phyloP scores from a whole-genome alignment of 2,329 filamentous ascomycete genomes.

The Mycosphaerella arachidis region DNA sequence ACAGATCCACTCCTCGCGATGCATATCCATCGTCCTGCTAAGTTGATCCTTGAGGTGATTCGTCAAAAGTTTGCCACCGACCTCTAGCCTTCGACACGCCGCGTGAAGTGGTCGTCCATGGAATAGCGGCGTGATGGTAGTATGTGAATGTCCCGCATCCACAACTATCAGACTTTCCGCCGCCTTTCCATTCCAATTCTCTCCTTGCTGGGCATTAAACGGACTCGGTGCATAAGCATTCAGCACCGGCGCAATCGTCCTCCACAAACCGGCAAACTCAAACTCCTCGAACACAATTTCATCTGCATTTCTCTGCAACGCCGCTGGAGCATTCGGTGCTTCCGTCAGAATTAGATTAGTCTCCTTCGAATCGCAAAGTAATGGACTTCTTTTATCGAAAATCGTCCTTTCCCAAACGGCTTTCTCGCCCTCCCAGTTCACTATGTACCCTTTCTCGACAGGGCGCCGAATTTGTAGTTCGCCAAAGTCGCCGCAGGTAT shows the following conservation, averaged over 20 bases:
- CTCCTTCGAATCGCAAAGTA: slow-evolving; percentile 66
- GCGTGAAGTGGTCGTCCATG: slow-evolving; percentile 74
- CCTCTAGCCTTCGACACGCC: slow-evolving; percentile 76
- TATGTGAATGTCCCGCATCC: slow-evolving; percentile 90
- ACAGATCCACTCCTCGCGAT: slow-evolving; percentile 87
- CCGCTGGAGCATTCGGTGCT: slow-evolving; percentile 74
- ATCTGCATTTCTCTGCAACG: slow-evolving; percentile 83
- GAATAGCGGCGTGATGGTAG: slow-evolving; percentile 81
- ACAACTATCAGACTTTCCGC: slow-evolving; percentile 67
- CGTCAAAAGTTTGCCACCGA: slow-evolving; percentile 88
- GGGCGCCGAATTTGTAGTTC: slow-evolving; percentile 83
- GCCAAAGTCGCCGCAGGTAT: slow-evolving; percentile 79
- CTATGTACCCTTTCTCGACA: slow-evolving; percentile 89
- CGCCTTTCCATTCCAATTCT: background rate
- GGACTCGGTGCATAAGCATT: slow-evolving; percentile 28
- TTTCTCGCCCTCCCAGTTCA: slow-evolving; percentile 94
- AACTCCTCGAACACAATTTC: slow-evolving; percentile 98
- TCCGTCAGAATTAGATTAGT: slow-evolving; percentile 84
- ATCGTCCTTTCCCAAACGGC: slow-evolving; percentile 93
- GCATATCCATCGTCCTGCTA: slow-evolving; percentile 91
- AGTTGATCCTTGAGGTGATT: slow-evolving; percentile 88
- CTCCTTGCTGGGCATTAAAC: slow-evolving; percentile 10
- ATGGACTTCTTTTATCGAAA: slow-evolving; percentile 52
- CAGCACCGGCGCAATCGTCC: slow-evolving; percentile 37
- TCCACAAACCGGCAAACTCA: slow-evolving; percentile 80